Evolutionary conservation across 176 grass and related monocot species (phyloP).

Genomic region (Aegilops umbellulata): DNA sequence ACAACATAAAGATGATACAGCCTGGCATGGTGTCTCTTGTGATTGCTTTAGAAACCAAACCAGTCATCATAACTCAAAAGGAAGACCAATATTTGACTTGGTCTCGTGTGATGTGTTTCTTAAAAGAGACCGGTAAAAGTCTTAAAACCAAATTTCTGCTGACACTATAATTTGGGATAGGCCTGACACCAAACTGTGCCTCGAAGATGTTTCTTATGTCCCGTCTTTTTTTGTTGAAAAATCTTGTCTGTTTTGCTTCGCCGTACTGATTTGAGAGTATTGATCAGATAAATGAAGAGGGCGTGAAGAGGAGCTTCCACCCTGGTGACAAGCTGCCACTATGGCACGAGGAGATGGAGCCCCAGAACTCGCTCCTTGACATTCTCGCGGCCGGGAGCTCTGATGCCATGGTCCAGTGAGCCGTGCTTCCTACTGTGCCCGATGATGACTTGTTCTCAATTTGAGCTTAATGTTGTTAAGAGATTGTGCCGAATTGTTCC

Average conservation of each 20-base stretch:
- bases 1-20: neutral
- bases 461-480: neutral
- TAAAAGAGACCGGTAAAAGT: neutral
- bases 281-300: conserved; percentile 64
- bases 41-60: neutral
- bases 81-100: neutral
- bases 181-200: neutral
- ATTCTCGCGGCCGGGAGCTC: conserved; percentile 62
- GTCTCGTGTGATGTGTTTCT: neutral
- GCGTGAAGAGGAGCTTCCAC: conserved; percentile 78
- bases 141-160: neutral
- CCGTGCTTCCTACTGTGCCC: too few relatives aligned
- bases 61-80: neutral
- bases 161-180: neutral
- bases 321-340: conserved; percentile 68
- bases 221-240: neutral
- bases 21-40: neutral
- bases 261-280: conserved; percentile 1
- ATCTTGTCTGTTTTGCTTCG: neutral
- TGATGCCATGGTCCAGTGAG: conserved; percentile 75
- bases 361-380: conserved; percentile 76
- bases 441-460: neutral
- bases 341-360: conserved; percentile 89
- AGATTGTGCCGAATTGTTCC: conserved; percentile 2
- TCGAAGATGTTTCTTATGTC: neutral